Evolutionary conservation across 2,329 filamentous ascomycete genomes (phyloP).

Genomic region (Neonectria ditissima): DNA sequence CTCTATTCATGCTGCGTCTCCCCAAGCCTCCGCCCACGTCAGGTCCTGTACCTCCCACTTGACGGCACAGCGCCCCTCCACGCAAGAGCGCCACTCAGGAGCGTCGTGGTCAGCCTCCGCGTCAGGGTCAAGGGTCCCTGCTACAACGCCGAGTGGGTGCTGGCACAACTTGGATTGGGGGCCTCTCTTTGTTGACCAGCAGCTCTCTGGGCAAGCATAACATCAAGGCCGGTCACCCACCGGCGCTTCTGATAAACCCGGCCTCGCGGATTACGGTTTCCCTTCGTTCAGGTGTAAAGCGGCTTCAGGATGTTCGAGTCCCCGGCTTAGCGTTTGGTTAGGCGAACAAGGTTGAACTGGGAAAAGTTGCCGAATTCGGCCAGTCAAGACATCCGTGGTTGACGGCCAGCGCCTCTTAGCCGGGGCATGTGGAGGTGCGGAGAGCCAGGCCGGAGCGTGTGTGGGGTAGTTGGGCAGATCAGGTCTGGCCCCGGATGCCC

Average conservation of each 20-base stretch:
- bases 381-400: constrained; percentile 7
- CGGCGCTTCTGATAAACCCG: not conserved
- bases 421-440: constrained; percentile 42
- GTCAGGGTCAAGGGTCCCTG: constrained; percentile 39
- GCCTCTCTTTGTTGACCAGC: constrained; percentile 12
- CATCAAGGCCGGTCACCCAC: constrained; percentile 1
- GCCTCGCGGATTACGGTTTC: not conserved
- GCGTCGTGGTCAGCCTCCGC: constrained; percentile 36
- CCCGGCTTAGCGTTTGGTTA: constrained; percentile 5
- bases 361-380: constrained; percentile 25
- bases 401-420: constrained; percentile 22
- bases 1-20: constrained; percentile 9
- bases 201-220: not conserved
- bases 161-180: constrained; percentile 30
- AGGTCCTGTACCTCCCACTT: constrained; percentile 15
- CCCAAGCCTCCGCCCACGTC: constrained; percentile 1
- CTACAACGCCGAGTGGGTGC: constrained; percentile 17
- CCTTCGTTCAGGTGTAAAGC: not conserved
- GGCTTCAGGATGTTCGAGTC: not conserved
- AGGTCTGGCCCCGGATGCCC: constrained; percentile 23
- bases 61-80: constrained; percentile 23
- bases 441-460: constrained; percentile 37
- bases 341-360: constrained; percentile 11
- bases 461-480: constrained; percentile 46
- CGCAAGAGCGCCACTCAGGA: constrained; percentile 33